These are phyloP conservation scores for Podaxis sp. DNA, from an alignment of 768 basidiomycete genomes.

Conservation along the genomic window DNA sequence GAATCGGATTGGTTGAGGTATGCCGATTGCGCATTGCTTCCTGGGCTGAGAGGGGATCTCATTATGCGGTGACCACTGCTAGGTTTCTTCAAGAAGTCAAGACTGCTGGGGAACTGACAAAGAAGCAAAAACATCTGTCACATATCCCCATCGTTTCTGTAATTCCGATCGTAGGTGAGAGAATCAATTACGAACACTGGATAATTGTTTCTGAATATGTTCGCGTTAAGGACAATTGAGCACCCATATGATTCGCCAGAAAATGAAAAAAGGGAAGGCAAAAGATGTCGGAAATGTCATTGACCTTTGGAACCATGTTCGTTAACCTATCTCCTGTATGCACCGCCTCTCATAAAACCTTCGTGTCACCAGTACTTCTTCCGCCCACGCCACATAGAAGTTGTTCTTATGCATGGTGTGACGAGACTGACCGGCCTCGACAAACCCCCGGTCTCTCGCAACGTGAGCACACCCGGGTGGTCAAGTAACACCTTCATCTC, in stretches of 20 bases:
- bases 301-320: conserved; percentile 46
- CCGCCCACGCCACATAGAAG: conserved; percentile 39
- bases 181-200: not conserved
- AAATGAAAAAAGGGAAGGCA: conserved; percentile 27
- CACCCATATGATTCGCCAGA: conserved; percentile 25
- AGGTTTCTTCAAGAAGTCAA: conserved; percentile 6
- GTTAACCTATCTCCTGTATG: not conserved
- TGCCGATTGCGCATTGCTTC: not conserved
- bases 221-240: conserved; percentile 14
- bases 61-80: not conserved
- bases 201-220: not conserved
- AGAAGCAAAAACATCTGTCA: not conserved
- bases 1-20: conserved; percentile 49
- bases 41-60: not conserved
- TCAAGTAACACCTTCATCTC: conserved; percentile 30
- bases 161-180: conserved; percentile 6
- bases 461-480: conserved; percentile 16
- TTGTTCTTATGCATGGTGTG: conserved; percentile 30
- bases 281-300: conserved; percentile 35
- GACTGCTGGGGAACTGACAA: not conserved
- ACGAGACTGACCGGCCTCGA: conserved; percentile 17
- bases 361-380: conserved; percentile 41
- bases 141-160: not conserved
- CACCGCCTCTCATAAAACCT: not conserved
- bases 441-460: conserved; percentile 12